Conservation (phyloP, 805 yeast genomes). For the Groenewaldozyma tartarivorans region DNA sequence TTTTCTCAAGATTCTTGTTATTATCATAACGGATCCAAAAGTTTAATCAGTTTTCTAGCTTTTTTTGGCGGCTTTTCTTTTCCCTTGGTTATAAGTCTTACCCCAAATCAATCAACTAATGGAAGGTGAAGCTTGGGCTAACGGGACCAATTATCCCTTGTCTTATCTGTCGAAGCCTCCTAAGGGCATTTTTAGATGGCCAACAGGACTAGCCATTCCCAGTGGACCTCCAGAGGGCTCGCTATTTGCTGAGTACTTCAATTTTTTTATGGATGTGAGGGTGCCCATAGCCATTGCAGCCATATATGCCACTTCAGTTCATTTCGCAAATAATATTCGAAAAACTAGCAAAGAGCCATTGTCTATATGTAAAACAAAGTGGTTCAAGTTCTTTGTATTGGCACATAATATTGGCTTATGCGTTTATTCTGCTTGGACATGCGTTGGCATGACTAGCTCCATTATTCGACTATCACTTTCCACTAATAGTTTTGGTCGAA, state of each 20-base stretch:
- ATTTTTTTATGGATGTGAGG: slow-evolving; percentile 33
- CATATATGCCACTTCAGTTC: slow-evolving; percentile 50
- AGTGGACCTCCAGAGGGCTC: slow-evolving; percentile 11
- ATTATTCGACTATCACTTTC: slow-evolving; percentile 34
- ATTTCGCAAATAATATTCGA: slow-evolving; percentile 40
- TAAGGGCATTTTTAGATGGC: slow-evolving; percentile 13
- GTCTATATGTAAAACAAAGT: slow-evolving; percentile 33
- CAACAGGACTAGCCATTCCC: slow-evolving; percentile 16
- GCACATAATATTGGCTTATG: slow-evolving; percentile 55
- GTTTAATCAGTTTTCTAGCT: no score
- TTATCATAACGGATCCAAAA: no score
- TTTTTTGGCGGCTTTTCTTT: no score
- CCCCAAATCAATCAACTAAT: no score
- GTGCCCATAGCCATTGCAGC: slow-evolving; percentile 52
- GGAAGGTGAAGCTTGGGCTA: no score
- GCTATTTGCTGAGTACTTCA: slow-evolving; percentile 14
- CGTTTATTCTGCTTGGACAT: slow-evolving; percentile 62
- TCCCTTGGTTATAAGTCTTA: no score
- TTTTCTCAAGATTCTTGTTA: no score
- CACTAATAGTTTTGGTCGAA: slow-evolving; percentile 14
- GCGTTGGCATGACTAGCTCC: slow-evolving; percentile 50
- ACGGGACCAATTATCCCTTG: neutral
- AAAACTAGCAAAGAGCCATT: slow-evolving; percentile 42
- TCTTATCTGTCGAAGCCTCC: slow-evolving; percentile 10
- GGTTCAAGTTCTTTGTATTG: slow-evolving; percentile 47